Conservation (phyloP, 352 stramenopile species). For the Phytopythium kandeliae region DNA sequence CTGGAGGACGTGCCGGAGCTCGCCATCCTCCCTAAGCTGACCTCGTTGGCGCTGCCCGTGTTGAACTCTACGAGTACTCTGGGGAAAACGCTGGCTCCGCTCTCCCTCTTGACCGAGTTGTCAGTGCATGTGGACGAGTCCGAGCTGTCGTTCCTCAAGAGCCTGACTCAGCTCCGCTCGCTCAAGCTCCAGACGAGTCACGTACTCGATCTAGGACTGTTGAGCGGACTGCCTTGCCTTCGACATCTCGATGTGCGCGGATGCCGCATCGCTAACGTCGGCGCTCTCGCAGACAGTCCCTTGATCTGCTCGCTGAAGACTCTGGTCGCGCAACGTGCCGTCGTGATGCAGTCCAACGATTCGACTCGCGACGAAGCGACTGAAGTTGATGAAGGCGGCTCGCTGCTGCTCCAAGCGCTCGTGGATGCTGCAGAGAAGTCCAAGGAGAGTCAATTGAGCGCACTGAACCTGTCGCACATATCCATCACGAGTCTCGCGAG, state of each 20-base stretch:
- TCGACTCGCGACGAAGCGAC: background rate
- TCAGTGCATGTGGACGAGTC: background rate
- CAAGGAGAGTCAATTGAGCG: background rate
- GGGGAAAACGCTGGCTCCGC: background rate
- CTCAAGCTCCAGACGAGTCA: background rate
- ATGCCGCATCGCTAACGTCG: background rate
- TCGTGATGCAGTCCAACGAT: background rate
- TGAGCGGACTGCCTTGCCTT: background rate
- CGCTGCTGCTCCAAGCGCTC: background rate
- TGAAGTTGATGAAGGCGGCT: background rate
- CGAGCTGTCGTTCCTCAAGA: background rate
- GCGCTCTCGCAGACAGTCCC: background rate
- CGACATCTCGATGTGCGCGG: background rate
- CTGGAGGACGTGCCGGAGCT: background rate
- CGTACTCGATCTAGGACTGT: background rate
- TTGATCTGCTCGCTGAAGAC: background rate
- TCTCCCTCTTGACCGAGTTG: background rate
- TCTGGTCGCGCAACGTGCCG: background rate
- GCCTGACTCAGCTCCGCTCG: background rate
- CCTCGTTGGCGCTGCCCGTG: background rate
- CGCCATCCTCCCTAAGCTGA: background rate
- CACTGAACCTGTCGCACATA: background rate
- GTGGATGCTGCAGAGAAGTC: background rate
- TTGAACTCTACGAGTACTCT: background rate
- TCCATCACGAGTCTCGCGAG: background rate